A percentile compares a stretch with the other conserved stretches of the same genome.
Evolutionary conservation across 495 filamentous ascomycete genomes (phyloP).

Genomic region (Penicillium taxi): DNA sequence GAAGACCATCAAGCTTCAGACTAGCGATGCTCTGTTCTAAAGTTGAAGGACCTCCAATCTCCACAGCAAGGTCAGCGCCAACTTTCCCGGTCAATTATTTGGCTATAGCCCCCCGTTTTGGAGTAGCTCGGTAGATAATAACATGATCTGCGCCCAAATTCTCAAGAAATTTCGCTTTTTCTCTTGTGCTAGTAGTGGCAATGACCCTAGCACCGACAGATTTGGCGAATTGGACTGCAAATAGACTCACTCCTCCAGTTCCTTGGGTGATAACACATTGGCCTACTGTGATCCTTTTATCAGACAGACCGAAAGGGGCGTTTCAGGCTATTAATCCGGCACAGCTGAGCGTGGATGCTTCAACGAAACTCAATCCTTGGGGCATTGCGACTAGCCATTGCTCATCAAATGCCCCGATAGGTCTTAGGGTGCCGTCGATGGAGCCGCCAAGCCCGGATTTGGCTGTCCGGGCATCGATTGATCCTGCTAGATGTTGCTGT

Average conservation of each 20-base stretch:
- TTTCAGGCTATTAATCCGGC: constrained; percentile 30
- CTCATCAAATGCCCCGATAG: constrained; percentile 47
- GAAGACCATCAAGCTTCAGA: constrained; percentile 35
- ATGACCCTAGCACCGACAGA: constrained; percentile 30
- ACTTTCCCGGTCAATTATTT: constrained; percentile 42
- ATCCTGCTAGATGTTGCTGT: constrained; percentile 49
- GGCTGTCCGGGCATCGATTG: constrained; percentile 23
- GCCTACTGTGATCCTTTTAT: constrained; percentile 42
- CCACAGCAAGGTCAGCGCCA: constrained; percentile 53
- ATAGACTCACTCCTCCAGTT: constrained; percentile 58
- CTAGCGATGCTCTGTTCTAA: constrained; percentile 26
- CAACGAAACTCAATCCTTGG: constrained; percentile 39
- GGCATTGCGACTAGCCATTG: constrained; percentile 50
- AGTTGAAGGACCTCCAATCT: constrained; percentile 43
- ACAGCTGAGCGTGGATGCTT: constrained; percentile 51
- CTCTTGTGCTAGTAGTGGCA: constrained; percentile 29
- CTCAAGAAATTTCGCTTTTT: constrained; percentile 26
- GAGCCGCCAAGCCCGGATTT: constrained; percentile 49
- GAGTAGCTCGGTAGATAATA: constrained; percentile 53
- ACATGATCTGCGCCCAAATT: constrained; percentile 34
- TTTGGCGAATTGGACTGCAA: constrained; percentile 39
- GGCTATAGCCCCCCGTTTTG: constrained; percentile 54
- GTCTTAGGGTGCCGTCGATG: constrained; percentile 51
- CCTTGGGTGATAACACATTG: constrained; percentile 56
- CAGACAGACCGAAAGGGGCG: constrained; percentile 28